Base-by-base conservation (phyloP, 192 early-diverging fungal genomes). In the Dissophora ornata region DNA sequence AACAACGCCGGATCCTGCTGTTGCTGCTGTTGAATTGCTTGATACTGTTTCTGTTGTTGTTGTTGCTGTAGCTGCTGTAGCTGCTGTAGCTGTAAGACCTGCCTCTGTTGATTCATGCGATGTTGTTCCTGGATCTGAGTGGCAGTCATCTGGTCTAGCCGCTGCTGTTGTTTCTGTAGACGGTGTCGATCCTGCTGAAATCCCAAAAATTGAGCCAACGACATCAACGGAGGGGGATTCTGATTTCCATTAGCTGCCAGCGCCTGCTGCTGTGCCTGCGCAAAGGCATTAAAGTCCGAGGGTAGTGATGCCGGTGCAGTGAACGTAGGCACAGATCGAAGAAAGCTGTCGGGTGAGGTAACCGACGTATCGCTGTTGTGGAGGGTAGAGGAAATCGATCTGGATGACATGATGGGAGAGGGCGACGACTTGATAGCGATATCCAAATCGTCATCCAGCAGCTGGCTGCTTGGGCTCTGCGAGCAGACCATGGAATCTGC, bases 221-320 rank as follows among this genome's bases (percentile, higher is more conserved):
- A 77, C 34, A 75, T 45, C n/a, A 57, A 24, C 5, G 73, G 59
- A 6, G 64, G 41, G 1, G 64, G 33, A 9, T 32, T 29, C 29
- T 77, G 63, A 28, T 18, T 30, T 9, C 73, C 57, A 51, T 22
- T 59, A 0, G 52, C 50, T 4, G 60, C 62, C 40, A 75, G 15
- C 9, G 46, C 29, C 22, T 62, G 64, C 22, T 57, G 73, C 15
- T 67, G 63, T 2, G 70, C 61, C 53, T 57, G 28, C 16, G 53
- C 73, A 56, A 77, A 67, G 0, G 63, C 64, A 33, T 48, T 67
- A 47, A 67, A 77, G 34, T 77, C 64, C 13, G 59, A 57, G 29
- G 73, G 73, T 12, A 77, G 15, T 15, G 73, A 67, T 0, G 38
- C 45, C n/a, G 73, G 73, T 1, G 63, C 55, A 0, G 49, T 28